Evolutionary conservation across 139 green algal genomes (phyloP).

Genomic region (Picochlorum sp.): DNA sequence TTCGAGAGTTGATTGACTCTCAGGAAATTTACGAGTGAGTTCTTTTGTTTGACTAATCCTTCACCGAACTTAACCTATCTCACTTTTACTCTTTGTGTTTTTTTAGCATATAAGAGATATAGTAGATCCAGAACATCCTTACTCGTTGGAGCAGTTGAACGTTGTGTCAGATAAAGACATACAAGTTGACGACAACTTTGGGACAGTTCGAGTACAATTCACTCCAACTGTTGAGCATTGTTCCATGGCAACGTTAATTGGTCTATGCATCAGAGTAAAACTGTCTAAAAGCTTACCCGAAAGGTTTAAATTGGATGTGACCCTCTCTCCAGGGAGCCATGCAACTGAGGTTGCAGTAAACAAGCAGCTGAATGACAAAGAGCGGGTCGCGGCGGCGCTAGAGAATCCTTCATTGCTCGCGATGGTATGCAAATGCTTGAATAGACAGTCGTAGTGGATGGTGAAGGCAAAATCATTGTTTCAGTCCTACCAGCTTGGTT

Average conservation of each 20-base stretch:
- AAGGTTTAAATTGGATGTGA: conserved; percentile 87
- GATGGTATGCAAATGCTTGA: conserved; percentile 88
- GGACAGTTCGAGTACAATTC: conserved; percentile 62
- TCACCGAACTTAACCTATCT: no score
- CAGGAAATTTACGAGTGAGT: conserved; percentile 50
- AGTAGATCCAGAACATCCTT: conserved; percentile 94
- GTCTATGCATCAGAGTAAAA: conserved; percentile 90
- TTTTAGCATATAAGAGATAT: conserved; percentile 83
- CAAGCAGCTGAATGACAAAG: conserved; percentile 98
- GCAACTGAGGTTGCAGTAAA: conserved; percentile 86
- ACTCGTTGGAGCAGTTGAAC: conserved; percentile 92
- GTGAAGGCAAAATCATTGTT: no score
- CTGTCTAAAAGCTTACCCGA: conserved; percentile 70
- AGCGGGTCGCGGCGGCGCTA: conserved; percentile 91
- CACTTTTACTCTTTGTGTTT: not conserved
- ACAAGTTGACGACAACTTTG: conserved; percentile 51
- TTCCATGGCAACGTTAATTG: conserved; percentile 98
- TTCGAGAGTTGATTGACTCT: conserved; percentile 69
- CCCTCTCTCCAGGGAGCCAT: conserved; percentile 69
- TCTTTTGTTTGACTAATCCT: not conserved
- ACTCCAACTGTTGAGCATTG: conserved; percentile 92
- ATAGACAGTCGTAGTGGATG: no score
- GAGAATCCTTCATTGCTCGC: conserved; percentile 90
- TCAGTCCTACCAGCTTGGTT: conserved; percentile 19
- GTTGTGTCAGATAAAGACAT: conserved; percentile 74